phyloP scores from a whole-genome alignment of 306 rosid genomes.

The Prunus campanulata region DNA sequence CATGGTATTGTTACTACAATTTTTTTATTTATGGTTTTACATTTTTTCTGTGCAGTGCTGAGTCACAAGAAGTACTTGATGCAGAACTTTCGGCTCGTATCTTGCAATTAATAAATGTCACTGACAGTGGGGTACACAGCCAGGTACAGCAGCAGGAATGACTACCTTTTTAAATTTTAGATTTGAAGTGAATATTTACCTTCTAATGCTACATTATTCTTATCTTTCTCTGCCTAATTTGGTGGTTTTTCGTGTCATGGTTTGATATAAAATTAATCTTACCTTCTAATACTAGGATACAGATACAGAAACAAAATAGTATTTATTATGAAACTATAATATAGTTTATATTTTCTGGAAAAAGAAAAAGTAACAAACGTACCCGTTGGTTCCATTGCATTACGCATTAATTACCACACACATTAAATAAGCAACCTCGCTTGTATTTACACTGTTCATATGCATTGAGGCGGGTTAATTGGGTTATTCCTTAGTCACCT shows the following conservation, averaged over 20 bases:
- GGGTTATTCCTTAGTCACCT: no score
- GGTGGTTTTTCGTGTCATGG: not conserved
- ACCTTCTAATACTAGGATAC: no score
- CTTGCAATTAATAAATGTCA: conserved; percentile 81
- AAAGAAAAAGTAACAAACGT: no score
- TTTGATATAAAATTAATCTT: not conserved
- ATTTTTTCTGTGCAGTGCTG: conserved; percentile 57
- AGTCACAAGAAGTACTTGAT: conserved; percentile 92
- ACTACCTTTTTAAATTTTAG: not conserved
- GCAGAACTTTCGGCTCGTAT: conserved; percentile 98
- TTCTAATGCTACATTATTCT: not conserved
- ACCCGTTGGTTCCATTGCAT: no score
- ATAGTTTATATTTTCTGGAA: no score
- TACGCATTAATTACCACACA: no score
- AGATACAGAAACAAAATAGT: no score
- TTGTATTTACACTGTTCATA: no score
- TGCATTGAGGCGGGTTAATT: no score
- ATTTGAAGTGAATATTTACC: not conserved
- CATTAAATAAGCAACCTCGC: no score
- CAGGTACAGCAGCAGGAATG: conserved; percentile 58
- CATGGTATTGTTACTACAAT: not conserved
- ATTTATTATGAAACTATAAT: no score
- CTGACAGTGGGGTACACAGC: conserved; percentile 88
- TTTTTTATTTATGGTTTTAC: not conserved
- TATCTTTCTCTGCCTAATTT: not conserved